These are phyloP conservation scores for Saraca asoca DNA, from an alignment of 331 rosid genomes.

Conservation along the genomic window DNA sequence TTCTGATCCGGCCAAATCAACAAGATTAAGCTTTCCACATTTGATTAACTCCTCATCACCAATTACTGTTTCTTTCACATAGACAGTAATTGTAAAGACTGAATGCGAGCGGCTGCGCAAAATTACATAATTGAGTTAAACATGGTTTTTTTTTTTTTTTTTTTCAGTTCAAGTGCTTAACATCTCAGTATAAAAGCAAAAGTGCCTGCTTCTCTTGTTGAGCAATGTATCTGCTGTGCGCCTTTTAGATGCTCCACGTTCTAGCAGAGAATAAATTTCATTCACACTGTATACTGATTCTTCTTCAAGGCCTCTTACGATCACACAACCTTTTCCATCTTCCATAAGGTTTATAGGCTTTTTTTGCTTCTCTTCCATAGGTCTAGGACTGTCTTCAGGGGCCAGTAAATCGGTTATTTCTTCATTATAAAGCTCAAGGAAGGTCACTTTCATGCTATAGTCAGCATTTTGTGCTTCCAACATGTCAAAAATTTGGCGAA, in stretches of 20 bases:
- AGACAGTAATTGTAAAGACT: constrained; percentile 79
- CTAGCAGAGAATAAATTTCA: constrained; percentile 79
- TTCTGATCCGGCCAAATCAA: constrained; percentile 97
- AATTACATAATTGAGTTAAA: background rate
- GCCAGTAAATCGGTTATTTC: constrained; percentile 85
- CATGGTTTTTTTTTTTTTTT: constrained; percentile 16
- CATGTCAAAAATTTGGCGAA: constrained; percentile 87
- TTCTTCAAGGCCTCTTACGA: constrained; percentile 92
- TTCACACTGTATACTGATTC: constrained; percentile 76
- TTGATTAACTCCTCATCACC: constrained; percentile 90
- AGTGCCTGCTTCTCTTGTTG: constrained; percentile 87
- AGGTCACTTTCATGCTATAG: constrained; percentile 87
- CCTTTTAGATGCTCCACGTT: constrained; percentile 82
- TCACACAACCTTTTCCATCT: constrained; percentile 91
- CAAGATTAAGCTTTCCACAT: constrained; percentile 97
- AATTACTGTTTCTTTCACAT: constrained; percentile 77
- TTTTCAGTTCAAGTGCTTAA: background rate
- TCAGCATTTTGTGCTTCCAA: constrained; percentile 86
- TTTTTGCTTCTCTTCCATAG: constrained; percentile 69
- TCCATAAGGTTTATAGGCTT: constrained; percentile 80
- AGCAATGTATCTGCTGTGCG: constrained; percentile 94
- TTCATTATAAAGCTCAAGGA: constrained; percentile 93
- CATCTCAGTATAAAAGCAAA: constrained; percentile 3
- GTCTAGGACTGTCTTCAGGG: constrained; percentile 64
- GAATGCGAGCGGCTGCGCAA: constrained; percentile 95